These are phyloP conservation scores for Beta corolliflora DNA, from an alignment of 179 eudicot species.

Conservation along the genomic window DNA sequence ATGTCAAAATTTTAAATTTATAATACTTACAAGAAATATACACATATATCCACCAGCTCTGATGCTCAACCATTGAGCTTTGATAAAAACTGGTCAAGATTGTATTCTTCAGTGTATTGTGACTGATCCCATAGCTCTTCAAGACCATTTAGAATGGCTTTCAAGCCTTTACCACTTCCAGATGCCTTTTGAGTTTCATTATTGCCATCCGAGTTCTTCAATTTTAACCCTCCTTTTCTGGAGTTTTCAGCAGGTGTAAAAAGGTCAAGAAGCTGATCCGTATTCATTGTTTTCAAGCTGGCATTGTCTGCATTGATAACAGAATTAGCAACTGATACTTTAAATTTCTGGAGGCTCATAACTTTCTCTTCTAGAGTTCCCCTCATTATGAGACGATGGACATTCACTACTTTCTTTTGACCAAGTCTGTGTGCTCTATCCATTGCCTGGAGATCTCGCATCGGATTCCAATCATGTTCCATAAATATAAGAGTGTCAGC, in stretches of 20 bases:
- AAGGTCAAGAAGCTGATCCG: conserved; percentile 95
- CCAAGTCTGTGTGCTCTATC: conserved; percentile 99
- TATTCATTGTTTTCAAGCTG: conserved; percentile 98
- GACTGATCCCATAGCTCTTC: conserved; percentile 99
- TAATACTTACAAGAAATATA: conserved; percentile 37
- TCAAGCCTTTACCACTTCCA: conserved; percentile 79
- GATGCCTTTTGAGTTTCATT: conserved; percentile 53
- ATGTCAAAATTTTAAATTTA: neutral
- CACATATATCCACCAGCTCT: conserved; percentile 12
- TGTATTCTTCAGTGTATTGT: conserved; percentile 94
- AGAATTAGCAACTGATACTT: conserved; percentile 92
- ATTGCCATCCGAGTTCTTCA: conserved; percentile 47
- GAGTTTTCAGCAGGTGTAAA: conserved; percentile 80
- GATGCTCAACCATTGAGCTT: conserved; percentile 74
- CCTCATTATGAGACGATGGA: conserved; percentile 97
- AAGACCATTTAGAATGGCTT: conserved; percentile 84
- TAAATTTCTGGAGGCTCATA: conserved; percentile 98
- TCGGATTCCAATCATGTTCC: conserved; percentile 99
- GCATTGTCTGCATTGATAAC: conserved; percentile 96
- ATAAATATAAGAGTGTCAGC: conserved; percentile 97
- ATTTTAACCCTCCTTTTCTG: conserved; percentile 60
- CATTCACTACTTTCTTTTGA: conserved; percentile 93
- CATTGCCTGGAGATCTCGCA: conserved; percentile 99
- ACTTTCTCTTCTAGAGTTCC: conserved; percentile 99
- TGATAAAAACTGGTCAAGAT: conserved; percentile 75